Evolutionary conservation across 306 rosid species (phyloP).

Genomic region (Malus domestica): DNA sequence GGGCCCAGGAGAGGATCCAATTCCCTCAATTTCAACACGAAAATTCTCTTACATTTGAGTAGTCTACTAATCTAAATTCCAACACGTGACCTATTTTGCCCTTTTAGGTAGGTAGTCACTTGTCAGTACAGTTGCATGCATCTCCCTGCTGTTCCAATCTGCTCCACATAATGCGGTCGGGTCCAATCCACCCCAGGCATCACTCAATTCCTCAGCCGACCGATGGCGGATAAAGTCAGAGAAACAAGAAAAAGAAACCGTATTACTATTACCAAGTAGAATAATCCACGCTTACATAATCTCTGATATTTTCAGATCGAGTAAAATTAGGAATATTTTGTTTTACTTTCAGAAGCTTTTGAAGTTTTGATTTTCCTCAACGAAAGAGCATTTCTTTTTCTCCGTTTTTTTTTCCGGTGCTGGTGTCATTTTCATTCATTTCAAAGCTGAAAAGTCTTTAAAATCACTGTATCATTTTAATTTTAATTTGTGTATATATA

Average conservation of each 20-base stretch:
- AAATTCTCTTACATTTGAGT: background rate
- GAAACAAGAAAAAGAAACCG: background rate
- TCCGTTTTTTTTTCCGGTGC: background rate
- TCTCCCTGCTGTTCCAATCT: background rate
- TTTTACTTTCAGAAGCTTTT: too few species aligned
- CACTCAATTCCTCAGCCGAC: background rate
- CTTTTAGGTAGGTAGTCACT: background rate
- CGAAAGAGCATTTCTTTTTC: background rate
- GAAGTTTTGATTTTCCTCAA: background rate
- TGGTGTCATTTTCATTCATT: background rate
- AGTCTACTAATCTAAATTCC: background rate
- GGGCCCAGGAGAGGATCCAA: too few species aligned
- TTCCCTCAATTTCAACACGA: too few species aligned
- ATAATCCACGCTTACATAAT: background rate
- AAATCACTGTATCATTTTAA: background rate
- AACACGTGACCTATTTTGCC: background rate
- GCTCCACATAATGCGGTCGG: background rate
- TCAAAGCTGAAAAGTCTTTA: background rate
- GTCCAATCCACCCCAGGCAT: background rate
- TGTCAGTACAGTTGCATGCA: too few species aligned
- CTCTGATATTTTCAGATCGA: background rate
- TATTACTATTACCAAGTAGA: background rate
- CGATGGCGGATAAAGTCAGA: background rate
- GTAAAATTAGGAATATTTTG: too few species aligned
- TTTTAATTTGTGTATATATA: background rate